Evolutionary conservation across 352 stramenopile species (phyloP).

Genomic region (Pythium utonaiense): DNA sequence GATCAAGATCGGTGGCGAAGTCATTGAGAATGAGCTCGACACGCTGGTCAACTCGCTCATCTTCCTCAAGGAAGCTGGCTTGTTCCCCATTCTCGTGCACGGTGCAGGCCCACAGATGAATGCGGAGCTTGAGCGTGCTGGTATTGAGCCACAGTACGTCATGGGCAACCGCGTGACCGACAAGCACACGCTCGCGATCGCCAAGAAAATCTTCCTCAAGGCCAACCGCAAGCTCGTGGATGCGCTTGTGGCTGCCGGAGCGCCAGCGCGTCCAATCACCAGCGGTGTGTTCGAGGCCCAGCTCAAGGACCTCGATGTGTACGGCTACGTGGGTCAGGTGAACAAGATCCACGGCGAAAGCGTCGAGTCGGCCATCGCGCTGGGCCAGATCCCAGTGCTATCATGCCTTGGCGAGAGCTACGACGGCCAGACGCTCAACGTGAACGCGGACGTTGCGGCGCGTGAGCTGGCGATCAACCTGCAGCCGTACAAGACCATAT

Average conservation of each 20-base stretch:
- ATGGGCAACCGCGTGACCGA: constrained; percentile 86
- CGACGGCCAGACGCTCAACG: constrained; percentile 82
- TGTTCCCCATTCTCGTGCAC: constrained; percentile 87
- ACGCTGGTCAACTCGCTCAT: constrained; percentile 80
- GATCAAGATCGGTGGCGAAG: constrained; percentile 88
- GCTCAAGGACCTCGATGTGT: constrained; percentile 79
- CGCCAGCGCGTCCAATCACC: constrained; percentile 74
- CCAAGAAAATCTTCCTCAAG: constrained; percentile 80
- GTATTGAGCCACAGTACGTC: constrained; percentile 86
- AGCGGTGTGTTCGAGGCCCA: constrained; percentile 81
- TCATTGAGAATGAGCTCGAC: constrained; percentile 85
- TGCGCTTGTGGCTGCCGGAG: constrained; percentile 61
- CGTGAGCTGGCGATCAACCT: constrained; percentile 75
- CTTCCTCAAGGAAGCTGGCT: constrained; percentile 78
- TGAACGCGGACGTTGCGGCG: constrained; percentile 86
- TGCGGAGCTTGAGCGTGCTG: constrained; percentile 68
- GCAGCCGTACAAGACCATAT: constrained; percentile 87
- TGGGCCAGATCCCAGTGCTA: constrained; percentile 79
- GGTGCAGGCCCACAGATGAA: constrained; percentile 90
- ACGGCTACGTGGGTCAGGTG: constrained; percentile 84
- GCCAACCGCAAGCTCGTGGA: constrained; percentile 83
- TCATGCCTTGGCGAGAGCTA: constrained; percentile 78
- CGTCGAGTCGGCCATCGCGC: constrained; percentile 63
- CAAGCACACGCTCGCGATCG: constrained; percentile 82
- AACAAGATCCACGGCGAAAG: constrained; percentile 66